A percentile compares a stretch with the other conserved stretches of the same genome.
Evolutionary conservation across 306 rosid species (phyloP).

Genomic region (Carpinus fangiana): DNA sequence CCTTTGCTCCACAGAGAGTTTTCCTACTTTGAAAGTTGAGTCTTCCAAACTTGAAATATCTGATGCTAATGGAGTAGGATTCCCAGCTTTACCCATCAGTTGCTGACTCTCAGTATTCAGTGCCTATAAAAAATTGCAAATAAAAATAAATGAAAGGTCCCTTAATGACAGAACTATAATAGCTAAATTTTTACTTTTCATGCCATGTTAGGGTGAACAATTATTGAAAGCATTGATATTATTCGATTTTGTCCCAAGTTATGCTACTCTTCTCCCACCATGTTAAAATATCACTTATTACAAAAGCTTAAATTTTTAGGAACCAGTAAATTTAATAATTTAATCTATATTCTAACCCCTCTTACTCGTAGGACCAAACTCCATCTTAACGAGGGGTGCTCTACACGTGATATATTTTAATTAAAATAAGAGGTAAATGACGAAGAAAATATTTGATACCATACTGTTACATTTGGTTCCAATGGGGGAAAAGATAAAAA

Average conservation of each 20-base stretch:
- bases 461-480: not conserved
- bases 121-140: constrained; percentile 39
- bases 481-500: constrained; percentile 2
- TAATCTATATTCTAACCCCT: too few relatives aligned
- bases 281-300: too few relatives aligned
- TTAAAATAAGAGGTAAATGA: too few relatives aligned
- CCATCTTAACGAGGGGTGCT: too few relatives aligned
- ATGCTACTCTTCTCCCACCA: too few relatives aligned
- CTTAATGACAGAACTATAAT: not conserved
- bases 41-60: constrained; percentile 85
- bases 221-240: not conserved
- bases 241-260: not conserved
- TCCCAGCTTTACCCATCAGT: constrained; percentile 58
- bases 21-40: constrained; percentile 77
- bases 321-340: too few relatives aligned
- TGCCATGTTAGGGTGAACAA: not conserved
- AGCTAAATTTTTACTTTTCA: not conserved
- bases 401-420: too few relatives aligned
- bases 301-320: not conserved
- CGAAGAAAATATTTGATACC: too few relatives aligned
- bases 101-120: constrained; percentile 65
- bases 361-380: too few relatives aligned
- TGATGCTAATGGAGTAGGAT: constrained; percentile 57
- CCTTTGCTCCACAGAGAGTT: constrained; percentile 89
- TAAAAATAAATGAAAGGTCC: not conserved